Conservation (phyloP, 352 stramenopile genomes). For the Pythium dissimile region DNA sequence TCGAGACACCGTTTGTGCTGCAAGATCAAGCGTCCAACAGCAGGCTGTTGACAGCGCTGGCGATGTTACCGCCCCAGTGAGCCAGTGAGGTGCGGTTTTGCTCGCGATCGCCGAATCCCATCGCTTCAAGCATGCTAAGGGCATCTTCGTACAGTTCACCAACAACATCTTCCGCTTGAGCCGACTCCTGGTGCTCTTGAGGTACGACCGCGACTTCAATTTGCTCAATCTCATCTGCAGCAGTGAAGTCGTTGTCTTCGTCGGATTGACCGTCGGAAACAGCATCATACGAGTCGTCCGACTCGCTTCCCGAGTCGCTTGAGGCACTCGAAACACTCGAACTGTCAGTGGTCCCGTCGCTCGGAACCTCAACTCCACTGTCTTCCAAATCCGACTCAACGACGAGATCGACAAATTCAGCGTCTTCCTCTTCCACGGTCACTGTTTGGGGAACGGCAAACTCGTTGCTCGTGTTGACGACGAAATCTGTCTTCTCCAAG, state of each 20-base stretch:
- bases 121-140: conserved; percentile 40
- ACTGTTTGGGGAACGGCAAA: background rate
- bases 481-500: no score
- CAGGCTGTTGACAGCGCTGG: conserved; percentile 41
- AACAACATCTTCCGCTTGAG: conserved; percentile 10
- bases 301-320: background rate
- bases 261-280: background rate
- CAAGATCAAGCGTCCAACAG: conserved; percentile 30
- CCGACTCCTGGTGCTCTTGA: background rate
- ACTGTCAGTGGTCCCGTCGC: conserved; percentile 1
- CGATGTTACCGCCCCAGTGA: conserved; percentile 46
- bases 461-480: background rate
- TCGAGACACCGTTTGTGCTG: background rate
- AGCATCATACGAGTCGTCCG: no score
- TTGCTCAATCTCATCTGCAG: background rate
- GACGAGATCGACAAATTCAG: conserved; percentile 8
- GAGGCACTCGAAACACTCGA: background rate
- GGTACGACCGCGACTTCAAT: background rate
- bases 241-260: background rate
- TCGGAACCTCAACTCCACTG: conserved; percentile 11
- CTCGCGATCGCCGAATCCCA: conserved; percentile 56
- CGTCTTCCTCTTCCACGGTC: conserved; percentile 4
- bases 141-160: conserved; percentile 35
- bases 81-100: conserved; percentile 43
- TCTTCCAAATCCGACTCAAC: conserved; percentile 7